Evolutionary conservation across 306 rosid genomes (phyloP), one percentile per base, ranked within the genome.

Genomic region (Malus domestica): DNA sequence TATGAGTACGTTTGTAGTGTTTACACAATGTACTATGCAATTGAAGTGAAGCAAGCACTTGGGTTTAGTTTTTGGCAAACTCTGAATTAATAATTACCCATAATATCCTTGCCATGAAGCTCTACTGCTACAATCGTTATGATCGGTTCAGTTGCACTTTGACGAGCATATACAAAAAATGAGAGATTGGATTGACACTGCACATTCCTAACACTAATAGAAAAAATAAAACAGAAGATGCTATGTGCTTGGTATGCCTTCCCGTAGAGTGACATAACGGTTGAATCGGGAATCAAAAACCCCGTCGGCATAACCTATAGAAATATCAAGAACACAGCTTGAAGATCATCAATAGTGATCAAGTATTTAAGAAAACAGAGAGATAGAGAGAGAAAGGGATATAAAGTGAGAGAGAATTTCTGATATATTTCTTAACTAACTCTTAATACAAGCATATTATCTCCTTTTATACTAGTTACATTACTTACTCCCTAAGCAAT

Each of bases 181-280:
- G 19, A 22, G 38, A 40, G 4, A 72, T 25, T 10, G 42, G 12
- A 59, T 73, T 15, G 40, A 42, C 63, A 33, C 38, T 33, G 38
- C 38, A 25, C 58, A 73, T 23, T 57, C 14, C 25, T 12, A 1
- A 25, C 12, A 71, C 0, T 35, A 35, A 58, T 11, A 11, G 25
- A 59, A 38, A 73, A 57, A 40, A 40, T 40, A 40, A 40, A 40
- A 40, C 10, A 40, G 44, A 40, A 40, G 44, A 40, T 40, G 44
- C 10, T 38, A 38, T 38, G 44, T 38, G 44, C 44, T 1, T 4
- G 12, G 27, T 15, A 27, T 58, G 89, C 98, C 98, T 95, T 95
- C 97, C 78, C 77, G 88, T 51, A 92, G 88, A 66, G 93, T 77
- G 62, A 92, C 67, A 88, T 72, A 95, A 69, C 98, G 85, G 68